Base-by-base conservation (phyloP, 768 basidiomycete species). In the Naematelia encephala region DNA sequence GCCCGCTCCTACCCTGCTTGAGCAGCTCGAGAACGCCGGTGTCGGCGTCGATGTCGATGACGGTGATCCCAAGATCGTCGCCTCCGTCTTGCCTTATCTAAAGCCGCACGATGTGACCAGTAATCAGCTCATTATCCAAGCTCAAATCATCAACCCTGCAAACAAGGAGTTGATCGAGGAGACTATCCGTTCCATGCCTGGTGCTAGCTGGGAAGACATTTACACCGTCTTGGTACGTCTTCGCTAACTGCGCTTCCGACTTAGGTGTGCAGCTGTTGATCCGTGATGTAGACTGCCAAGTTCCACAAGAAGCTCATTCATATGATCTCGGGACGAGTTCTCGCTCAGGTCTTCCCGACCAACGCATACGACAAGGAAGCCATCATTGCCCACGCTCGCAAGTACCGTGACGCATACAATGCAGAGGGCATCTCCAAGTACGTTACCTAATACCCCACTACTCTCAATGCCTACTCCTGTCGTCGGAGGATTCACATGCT, bases 371-470 rank as follows among this genome's bases (percentile, higher is more conserved):
- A 74, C 57, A 60, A 64, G 45, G 53, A 69, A 21, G 47, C 42
- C 26, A 64, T 69, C 45, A 52, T 63, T 43, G 60, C 54, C 21
- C 68, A 74, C 51, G 70, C 66, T 2, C 45, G 63, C 23, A 54
- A 56, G 46, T 74, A 72, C 60, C 55, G 57, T 22, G 51, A 62
- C n/a, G 63, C 58, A 11, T 72, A 60, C 58, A 57, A 66, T 8
- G 64, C 63, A 19, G 69, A 64, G 22, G 72, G 70, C 28, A 70
- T 73, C 53, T 42, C 57, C 55, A 81, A 81, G 63, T 66, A 45
- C 53, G 63, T n/a, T n/a, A n/a, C n/a, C n/a, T n/a, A n/a, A n/a
- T n/a, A n/a, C n/a, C n/a, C n/a, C n/a, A n/a, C n/a, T n/a, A n/a
- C n/a, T n/a, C n/a, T n/a, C n/a, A n/a, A n/a, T n/a, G n/a, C n/a